Base-by-base conservation (phyloP, 805 yeast genomes). In the Sungouiozyma intestinalis region DNA sequence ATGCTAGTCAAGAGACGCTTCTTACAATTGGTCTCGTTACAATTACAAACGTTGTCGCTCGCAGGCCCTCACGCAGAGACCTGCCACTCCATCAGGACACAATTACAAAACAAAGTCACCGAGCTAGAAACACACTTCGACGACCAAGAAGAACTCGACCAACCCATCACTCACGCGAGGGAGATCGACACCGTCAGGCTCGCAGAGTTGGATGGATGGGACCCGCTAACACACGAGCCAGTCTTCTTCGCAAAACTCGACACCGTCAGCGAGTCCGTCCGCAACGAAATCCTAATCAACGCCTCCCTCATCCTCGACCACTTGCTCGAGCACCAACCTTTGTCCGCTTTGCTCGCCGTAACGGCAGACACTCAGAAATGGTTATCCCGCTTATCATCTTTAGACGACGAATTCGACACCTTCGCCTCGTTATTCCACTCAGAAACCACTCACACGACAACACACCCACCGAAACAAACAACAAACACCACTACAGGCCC, bases 231-330 rank as follows among this genome's bases (percentile, higher is more conserved):
- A 27, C 76, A 76, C 55, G 62, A 72, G 2, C 41, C 54, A 1
- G 44, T 67, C 0, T 74, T 71, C 43, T 68, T 72, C 14, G 52
- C 61, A 2, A 58, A 67, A 37, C 53, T 77, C 3, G 57, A 61
- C 1, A 53, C 68, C 24, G 56, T 80, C 31, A 69, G 67, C 29
- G 76, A 73, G 18, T 56, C 68, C 0, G 58, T 76, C 2, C 78
- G 78, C 34, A 69, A 65, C 40, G 79, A 79, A 32, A 66, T 80
- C 4, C 57, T 79, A 17, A 69, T 74, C 43, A 71, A 72, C 47
- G 71, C 85, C 1, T 72, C 82, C 0, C 59, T 74, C 4, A 58
- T 76, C 24, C 70, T 73, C 52, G 87, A 79, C 51, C 69, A 71
- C 41, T 53, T 68, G 52, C 45, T 64, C 9, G 49, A 55, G 14